Evolutionary conservation across 2,329 filamentous ascomycete genomes (phyloP).

Genomic region (Basipetospora chlamydospora): DNA sequence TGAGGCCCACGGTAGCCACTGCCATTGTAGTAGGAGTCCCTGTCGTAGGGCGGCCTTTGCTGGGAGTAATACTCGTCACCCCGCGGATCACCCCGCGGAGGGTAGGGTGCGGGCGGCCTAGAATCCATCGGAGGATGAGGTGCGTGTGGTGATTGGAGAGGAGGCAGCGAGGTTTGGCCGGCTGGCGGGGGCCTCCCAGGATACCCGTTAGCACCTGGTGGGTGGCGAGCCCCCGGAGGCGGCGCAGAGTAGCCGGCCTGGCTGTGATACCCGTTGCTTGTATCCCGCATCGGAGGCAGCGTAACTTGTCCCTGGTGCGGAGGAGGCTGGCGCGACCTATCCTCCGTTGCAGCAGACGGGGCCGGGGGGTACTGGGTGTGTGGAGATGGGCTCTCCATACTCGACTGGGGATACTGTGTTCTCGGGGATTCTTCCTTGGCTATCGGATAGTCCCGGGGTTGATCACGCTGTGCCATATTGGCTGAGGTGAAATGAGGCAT

Average conservation of each 20-base stretch:
- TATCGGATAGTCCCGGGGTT: slow-evolving; percentile 1
- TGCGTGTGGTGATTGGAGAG: slow-evolving; percentile 23
- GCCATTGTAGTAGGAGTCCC: slow-evolving; percentile 22
- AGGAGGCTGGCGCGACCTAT: slow-evolving; percentile 1
- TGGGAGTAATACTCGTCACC: slow-evolving; percentile 3
- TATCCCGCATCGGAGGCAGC: slow-evolving; percentile 4
- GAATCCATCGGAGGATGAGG: neutral
- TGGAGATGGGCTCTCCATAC: neutral
- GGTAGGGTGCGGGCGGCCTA: slow-evolving; percentile 3
- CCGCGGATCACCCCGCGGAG: slow-evolving; percentile 1
- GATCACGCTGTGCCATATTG: slow-evolving; percentile 2
- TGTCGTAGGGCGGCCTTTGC: slow-evolving; percentile 20
- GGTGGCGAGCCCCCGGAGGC: neutral
- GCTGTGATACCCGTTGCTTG: neutral
- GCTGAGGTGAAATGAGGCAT: slow-evolving; percentile 5
- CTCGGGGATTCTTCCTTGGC: neutral
- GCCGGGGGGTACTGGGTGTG: slow-evolving; percentile 3
- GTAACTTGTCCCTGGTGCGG: slow-evolving; percentile 1
- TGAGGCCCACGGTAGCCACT: slow-evolving; percentile 18
- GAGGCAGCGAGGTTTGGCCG: slow-evolving; percentile 19
- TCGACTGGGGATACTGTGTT: slow-evolving; percentile 1
- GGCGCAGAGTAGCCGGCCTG: slow-evolving; percentile 1
- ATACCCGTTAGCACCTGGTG: slow-evolving; percentile 1
- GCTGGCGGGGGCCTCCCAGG: neutral
- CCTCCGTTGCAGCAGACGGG: neutral